Percentiles rank a stretch among this genome's conserved stretches.
Conservation (phyloP, 78 protist species). For the Dictyostelium purpureum region DNA sequence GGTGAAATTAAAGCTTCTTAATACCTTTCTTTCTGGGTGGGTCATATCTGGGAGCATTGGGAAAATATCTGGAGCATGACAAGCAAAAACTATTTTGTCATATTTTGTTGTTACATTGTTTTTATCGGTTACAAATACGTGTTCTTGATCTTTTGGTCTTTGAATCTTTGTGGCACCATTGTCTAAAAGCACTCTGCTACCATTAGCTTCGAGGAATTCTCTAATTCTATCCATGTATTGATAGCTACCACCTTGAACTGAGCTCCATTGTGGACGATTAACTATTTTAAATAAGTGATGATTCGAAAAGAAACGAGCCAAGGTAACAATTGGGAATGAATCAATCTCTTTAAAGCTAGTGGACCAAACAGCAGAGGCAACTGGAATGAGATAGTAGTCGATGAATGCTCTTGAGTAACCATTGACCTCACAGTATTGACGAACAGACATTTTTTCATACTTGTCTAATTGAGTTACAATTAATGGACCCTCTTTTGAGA, state of each 20-base stretch:
- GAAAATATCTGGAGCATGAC: slow-evolving; percentile 45
- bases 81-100: slow-evolving; percentile 44
- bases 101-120: background rate
- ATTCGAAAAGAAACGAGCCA: slow-evolving; percentile 35
- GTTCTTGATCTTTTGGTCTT: background rate
- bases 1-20: slow-evolving; percentile 8
- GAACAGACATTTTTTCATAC: slow-evolving; percentile 5
- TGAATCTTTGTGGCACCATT: background rate
- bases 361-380: slow-evolving; percentile 62
- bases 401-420: slow-evolving; percentile 39
- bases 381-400: slow-evolving; percentile 44
- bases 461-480: background rate
- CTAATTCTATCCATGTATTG: slow-evolving; percentile 19
- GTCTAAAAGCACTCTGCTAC: background rate
- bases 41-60: slow-evolving; percentile 23
- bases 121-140: background rate
- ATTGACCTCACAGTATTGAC: background rate
- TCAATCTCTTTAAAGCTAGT: slow-evolving; percentile 37
- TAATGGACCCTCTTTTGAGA: slow-evolving; percentile 29
- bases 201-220: slow-evolving; percentile 6
- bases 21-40: slow-evolving; percentile 5
- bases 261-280: slow-evolving; percentile 46
- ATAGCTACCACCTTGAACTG: slow-evolving; percentile 38
- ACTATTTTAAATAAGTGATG: slow-evolving; percentile 35
- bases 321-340: slow-evolving; percentile 34